Evolutionary conservation across 495 filamentous ascomycete species (phyloP).

Genomic region (Pyronema omphalodes): DNA sequence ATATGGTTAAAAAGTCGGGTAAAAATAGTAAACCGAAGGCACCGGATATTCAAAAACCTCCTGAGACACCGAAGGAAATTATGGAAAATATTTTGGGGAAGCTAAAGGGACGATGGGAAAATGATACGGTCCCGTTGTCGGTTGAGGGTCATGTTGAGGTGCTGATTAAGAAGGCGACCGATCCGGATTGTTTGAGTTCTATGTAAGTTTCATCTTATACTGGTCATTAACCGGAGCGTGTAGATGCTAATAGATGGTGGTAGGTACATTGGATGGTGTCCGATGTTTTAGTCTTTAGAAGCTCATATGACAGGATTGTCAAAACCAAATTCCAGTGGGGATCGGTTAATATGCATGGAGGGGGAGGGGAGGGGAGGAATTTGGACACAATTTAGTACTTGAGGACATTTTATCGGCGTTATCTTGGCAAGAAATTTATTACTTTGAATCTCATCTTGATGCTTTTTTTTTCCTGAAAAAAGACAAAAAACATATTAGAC

Average conservation of each 20-base stretch:
- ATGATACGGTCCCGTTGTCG: conserved; percentile 75
- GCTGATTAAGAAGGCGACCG: conserved; percentile 65
- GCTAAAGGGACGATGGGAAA: conserved; percentile 60
- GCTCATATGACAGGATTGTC: neutral
- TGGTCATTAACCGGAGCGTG: neutral
- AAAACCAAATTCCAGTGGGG: no score
- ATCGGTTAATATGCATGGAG: no score
- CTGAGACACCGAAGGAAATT: conserved; percentile 49
- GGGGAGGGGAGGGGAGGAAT: no score
- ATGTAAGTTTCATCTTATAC: conserved; percentile 40
- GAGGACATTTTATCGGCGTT: no score
- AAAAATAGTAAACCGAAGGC: conserved; percentile 39
- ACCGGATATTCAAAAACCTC: conserved; percentile 31
- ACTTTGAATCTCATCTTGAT: no score
- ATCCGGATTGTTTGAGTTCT: conserved; percentile 51
- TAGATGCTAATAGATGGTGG: neutral
- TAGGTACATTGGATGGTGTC: conserved; percentile 80
- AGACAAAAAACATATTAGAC: no score
- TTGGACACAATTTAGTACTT: no score
- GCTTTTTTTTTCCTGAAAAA: no score
- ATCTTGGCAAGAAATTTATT: no score
- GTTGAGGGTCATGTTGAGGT: conserved; percentile 94
- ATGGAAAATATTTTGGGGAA: conserved; percentile 77
- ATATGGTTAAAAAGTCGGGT: conserved; percentile 56
- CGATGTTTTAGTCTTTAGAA: conserved; percentile 21